A percentile compares a stretch with the other conserved stretches of the same genome.
Evolutionary conservation across 768 basidiomycete species (phyloP).

Genomic region (Boletus reticuloceps): DNA sequence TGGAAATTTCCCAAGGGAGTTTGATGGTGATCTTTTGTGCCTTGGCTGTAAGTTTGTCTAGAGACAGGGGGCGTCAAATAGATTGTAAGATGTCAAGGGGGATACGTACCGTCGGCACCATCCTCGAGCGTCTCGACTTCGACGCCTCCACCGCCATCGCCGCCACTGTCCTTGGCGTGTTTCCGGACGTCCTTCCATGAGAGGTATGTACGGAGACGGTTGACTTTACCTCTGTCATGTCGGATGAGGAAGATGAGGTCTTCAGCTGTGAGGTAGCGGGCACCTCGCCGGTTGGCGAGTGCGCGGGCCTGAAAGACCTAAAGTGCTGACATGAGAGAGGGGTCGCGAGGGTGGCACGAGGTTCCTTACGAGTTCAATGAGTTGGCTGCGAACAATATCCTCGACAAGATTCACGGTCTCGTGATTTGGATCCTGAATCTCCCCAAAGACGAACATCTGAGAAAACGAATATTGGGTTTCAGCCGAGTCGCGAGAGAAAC

Average conservation of each 20-base stretch:
- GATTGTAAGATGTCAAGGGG: too few species aligned
- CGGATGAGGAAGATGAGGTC: slow-evolving; percentile 97
- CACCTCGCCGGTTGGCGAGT: slow-evolving; percentile 77
- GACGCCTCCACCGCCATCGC: slow-evolving; percentile 74
- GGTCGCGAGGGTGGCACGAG: background rate
- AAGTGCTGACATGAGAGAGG: slow-evolving; percentile 1
- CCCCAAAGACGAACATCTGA: slow-evolving; percentile 97
- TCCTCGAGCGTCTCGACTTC: slow-evolving; percentile 86
- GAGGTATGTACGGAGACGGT: slow-evolving; percentile 87
- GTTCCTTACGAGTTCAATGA: slow-evolving; percentile 75
- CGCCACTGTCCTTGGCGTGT: slow-evolving; percentile 87
- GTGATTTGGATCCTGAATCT: slow-evolving; percentile 84
- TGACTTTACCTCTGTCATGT: slow-evolving; percentile 91
- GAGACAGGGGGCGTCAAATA: background rate
- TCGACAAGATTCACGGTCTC: slow-evolving; percentile 94
- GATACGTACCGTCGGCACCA: slow-evolving; percentile 66
- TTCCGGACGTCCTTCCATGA: slow-evolving; percentile 98
- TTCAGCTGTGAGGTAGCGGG: slow-evolving; percentile 85
- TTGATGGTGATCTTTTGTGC: slow-evolving; percentile 93
- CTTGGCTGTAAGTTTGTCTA: slow-evolving; percentile 78
- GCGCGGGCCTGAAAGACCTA: slow-evolving; percentile 89
- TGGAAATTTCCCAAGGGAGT: slow-evolving; percentile 93
- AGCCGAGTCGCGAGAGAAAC: background rate
- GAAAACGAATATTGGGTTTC: background rate
- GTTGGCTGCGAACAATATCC: slow-evolving; percentile 86